Evolutionary conservation across 176 grass and related monocot genomes (phyloP).

Genomic region (Rhynchospora tenuis): DNA sequence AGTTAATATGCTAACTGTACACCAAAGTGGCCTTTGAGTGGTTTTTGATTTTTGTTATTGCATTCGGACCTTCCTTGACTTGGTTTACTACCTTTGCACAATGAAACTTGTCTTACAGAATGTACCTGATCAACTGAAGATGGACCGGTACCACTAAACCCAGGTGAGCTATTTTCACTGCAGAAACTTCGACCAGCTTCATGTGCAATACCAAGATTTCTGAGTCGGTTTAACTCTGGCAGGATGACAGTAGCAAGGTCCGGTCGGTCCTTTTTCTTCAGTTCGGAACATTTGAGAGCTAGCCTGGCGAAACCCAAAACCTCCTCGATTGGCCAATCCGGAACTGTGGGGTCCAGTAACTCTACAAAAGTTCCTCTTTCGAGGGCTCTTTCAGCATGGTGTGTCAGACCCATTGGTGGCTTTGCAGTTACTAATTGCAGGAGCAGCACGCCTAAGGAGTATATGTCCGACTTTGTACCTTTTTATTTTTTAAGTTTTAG

Average conservation of each 20-base stretch:
- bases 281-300: slow-evolving; percentile 72
- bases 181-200: not conserved
- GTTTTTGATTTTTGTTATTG: not conserved
- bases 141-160: not conserved
- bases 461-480: slow-evolving; percentile 86
- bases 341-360: slow-evolving; percentile 63
- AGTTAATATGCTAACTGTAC: not conserved
- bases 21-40: not conserved
- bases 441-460: slow-evolving; percentile 85
- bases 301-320: slow-evolving; percentile 57
- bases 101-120: not conserved
- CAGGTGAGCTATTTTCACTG: not conserved
- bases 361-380: slow-evolving; percentile 52
- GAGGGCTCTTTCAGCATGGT: slow-evolving; percentile 80
- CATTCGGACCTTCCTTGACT: not conserved
- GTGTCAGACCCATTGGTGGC: slow-evolving; percentile 77
- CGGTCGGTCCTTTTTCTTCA: slow-evolving; percentile 65
- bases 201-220: slow-evolving; percentile 70
- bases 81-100: not conserved
- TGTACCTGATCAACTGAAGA: not conserved
- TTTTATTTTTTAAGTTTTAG: not conserved
- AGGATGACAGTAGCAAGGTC: slow-evolving; percentile 76
- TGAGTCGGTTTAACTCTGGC: slow-evolving; percentile 84
- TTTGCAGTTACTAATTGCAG: slow-evolving; percentile 77
- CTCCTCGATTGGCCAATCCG: slow-evolving; percentile 86